A percentile compares a stretch with the other conserved stretches of the same genome.
Conservation (phyloP, 768 basidiomycete species). For the Fomitopsis pulvina region DNA sequence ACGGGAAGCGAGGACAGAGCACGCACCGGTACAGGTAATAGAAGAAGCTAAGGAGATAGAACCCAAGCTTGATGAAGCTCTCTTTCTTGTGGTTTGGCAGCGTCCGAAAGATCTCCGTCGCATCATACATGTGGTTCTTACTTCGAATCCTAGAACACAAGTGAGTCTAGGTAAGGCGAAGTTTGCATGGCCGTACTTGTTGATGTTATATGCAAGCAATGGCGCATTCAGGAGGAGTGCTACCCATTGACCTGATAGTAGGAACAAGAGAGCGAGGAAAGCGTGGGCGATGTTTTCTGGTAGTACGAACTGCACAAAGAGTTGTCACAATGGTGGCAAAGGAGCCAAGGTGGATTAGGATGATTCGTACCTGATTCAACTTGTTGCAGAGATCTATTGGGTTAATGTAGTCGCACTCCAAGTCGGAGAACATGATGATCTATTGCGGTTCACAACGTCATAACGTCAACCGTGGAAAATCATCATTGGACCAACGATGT, state of each 20-base stretch:
- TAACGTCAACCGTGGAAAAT: neutral
- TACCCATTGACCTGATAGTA: conserved; percentile 93
- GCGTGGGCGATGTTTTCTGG: conserved; percentile 96
- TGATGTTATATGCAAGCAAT: conserved; percentile 82
- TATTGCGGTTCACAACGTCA: conserved; percentile 28
- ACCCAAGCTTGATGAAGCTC: conserved; percentile 90
- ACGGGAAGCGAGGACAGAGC: neutral
- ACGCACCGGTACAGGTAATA: conserved; percentile 85
- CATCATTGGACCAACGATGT: neutral
- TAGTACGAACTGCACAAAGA: conserved; percentile 74
- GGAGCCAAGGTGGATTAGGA: neutral
- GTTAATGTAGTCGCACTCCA: conserved; percentile 99
- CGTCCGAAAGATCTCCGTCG: conserved; percentile 98
- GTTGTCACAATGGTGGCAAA: too few species aligned
- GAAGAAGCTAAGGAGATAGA: conserved; percentile 89
- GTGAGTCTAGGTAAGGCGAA: neutral
- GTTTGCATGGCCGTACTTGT: conserved; percentile 63
- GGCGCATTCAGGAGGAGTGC: conserved; percentile 90
- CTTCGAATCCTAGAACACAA: conserved; percentile 62
- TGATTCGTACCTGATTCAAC: conserved; percentile 83
- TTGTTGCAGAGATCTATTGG: conserved; percentile 99
- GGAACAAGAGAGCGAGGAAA: conserved; percentile 83
- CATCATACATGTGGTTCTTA: conserved; percentile 98
- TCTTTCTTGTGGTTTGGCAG: conserved; percentile 93
- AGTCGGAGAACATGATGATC: conserved; percentile 99